A percentile compares a stretch with the other conserved stretches of the same genome.
Evolutionary conservation across 352 stramenopile genomes (phyloP).

Genomic region (Phytophthora ohioensis): DNA sequence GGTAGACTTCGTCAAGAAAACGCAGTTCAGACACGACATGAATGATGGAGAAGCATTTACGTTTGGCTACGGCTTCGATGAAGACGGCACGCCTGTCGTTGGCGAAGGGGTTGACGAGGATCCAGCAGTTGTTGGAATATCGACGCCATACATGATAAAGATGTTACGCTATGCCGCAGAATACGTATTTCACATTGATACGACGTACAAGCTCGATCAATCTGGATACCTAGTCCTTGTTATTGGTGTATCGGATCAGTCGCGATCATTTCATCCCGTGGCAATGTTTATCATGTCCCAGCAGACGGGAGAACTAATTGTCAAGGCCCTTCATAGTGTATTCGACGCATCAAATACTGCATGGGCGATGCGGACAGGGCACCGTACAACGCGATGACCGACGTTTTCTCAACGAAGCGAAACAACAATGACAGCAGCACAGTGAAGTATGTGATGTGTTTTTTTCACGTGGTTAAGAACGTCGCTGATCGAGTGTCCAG

Average conservation of each 20-base stretch:
- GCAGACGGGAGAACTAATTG: too few species aligned
- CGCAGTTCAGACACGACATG: constrained; percentile 1
- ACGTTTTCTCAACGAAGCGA: neutral
- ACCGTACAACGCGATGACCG: neutral
- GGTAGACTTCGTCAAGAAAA: constrained; percentile 3
- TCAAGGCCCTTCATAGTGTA: too few species aligned
- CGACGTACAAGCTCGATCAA: constrained; percentile 1
- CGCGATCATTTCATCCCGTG: too few species aligned
- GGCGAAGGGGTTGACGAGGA: neutral
- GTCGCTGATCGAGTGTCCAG: too few species aligned
- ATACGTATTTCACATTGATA: neutral
- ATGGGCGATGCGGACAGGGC: too few species aligned
- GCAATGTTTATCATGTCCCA: too few species aligned
- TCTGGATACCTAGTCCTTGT: too few species aligned
- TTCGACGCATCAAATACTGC: too few species aligned
- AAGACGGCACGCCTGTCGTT: neutral
- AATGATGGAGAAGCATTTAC: neutral
- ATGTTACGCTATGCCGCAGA: neutral
- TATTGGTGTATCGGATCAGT: too few species aligned
- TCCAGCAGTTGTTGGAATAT: constrained; percentile 1
- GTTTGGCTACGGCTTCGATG: neutral
- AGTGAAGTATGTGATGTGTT: constrained; percentile 2
- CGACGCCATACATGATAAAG: neutral
- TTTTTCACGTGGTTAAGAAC: constrained; percentile 17
- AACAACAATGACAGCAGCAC: too few species aligned